A percentile compares a stretch with the other conserved stretches of the same genome.
Evolutionary conservation across 805 yeast species (phyloP).

Genomic region (Starmera caribaea): DNA sequence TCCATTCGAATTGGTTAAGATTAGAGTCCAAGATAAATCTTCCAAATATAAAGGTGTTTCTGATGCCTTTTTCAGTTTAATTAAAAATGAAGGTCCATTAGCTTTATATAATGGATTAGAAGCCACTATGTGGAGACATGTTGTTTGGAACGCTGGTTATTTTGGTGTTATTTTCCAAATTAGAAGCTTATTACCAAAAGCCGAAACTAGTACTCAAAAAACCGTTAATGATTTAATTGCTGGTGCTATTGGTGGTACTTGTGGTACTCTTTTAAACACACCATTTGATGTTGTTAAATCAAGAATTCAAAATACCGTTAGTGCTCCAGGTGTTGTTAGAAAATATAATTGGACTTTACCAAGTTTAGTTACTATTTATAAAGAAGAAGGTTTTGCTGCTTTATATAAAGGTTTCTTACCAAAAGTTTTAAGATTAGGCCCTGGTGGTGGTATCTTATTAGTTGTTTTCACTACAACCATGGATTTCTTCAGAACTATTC

Average conservation of each 20-base stretch:
- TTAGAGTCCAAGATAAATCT: constrained; percentile 83
- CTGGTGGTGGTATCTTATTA: constrained; percentile 97
- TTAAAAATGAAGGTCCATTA: constrained; percentile 65
- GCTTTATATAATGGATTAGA: constrained; percentile 93
- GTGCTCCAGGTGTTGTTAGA: constrained; percentile 62
- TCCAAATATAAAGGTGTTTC: constrained; percentile 77
- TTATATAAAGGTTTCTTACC: constrained; percentile 95
- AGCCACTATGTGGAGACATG: constrained; percentile 96
- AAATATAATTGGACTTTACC: constrained; percentile 93
- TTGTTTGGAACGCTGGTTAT: constrained; percentile 96
- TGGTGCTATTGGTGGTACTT: constrained; percentile 94
- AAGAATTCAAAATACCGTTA: constrained; percentile 74
- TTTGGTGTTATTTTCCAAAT: constrained; percentile 92
- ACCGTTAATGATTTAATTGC: constrained; percentile 81
- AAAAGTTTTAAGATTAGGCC: constrained; percentile 93
- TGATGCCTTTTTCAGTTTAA: constrained; percentile 68
- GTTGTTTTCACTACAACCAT: constrained; percentile 93
- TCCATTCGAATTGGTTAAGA: constrained; percentile 93
- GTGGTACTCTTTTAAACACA: constrained; percentile 91
- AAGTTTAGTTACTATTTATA: constrained; percentile 58
- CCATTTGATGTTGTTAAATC: constrained; percentile 98
- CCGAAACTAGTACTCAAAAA: constrained; percentile 60
- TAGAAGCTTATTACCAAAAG: constrained; percentile 67
- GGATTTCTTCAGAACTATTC: constrained; percentile 71
- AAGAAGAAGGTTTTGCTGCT: constrained; percentile 89